These are phyloP conservation scores for Gremmenia infestans DNA, from an alignment of 2,329 filamentous ascomycete genomes.

Conservation along the genomic window DNA sequence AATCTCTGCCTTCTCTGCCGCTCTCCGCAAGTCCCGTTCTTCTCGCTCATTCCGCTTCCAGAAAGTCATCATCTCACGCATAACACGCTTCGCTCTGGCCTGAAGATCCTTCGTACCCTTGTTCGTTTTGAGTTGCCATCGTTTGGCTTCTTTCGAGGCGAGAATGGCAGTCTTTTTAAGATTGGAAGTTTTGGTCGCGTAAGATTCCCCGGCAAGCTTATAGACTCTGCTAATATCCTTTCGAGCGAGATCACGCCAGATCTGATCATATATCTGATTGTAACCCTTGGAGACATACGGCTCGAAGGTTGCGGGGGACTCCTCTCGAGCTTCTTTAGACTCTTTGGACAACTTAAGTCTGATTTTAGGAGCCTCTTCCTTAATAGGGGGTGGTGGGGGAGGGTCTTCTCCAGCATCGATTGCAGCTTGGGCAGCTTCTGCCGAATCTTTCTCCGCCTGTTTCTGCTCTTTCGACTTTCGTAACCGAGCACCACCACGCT, in stretches of 20 bases:
- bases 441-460: slow-evolving; percentile 73
- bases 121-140: slow-evolving; percentile 97
- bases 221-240: slow-evolving; percentile 92
- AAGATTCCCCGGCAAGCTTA: slow-evolving; percentile 80
- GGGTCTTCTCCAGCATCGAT: slow-evolving; percentile 73
- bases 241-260: slow-evolving; percentile 89
- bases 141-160: slow-evolving; percentile 92
- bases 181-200: slow-evolving; percentile 86
- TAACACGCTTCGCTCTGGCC: slow-evolving; percentile 91
- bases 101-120: slow-evolving; percentile 98
- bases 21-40: slow-evolving; percentile 88
- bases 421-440: slow-evolving; percentile 82
- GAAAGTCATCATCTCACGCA: slow-evolving; percentile 99
- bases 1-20: slow-evolving; percentile 91
- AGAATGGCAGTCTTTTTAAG: slow-evolving; percentile 95
- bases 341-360: slow-evolving; percentile 55
- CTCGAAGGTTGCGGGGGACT: slow-evolving; percentile 33
- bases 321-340: slow-evolving; percentile 39
- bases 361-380: slow-evolving; percentile 42
- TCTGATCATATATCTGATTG: slow-evolving; percentile 95
- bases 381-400: slow-evolving; percentile 42
- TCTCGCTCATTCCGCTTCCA: slow-evolving; percentile 99
- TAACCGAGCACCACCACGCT: slow-evolving; percentile 54
- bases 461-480: slow-evolving; percentile 91
- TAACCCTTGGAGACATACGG: slow-evolving; percentile 83